Evolutionary conservation across 139 green algal genomes (phyloP), one percentile per base, ranked within the genome.

Genomic region (Chloropicon primus): DNA sequence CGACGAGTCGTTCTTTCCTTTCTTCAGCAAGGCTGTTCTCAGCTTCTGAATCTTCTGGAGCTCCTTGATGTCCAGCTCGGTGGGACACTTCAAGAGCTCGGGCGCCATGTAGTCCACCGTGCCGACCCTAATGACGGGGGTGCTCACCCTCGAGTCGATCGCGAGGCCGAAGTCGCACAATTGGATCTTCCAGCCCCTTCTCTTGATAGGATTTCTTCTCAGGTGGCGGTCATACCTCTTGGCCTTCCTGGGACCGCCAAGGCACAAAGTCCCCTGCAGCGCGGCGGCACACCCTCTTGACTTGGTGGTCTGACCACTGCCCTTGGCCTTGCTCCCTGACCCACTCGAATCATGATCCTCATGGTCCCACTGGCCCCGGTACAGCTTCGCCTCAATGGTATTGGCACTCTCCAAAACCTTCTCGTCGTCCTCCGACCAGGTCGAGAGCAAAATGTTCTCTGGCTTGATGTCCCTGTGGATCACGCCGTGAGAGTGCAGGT

Each of bases 371-470:
- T 62, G 41, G 10, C 41, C 41, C 17, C 41, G 41, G 41, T n/a
- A n/a, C 41, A 62, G 41, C 41, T 62, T 17, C 10, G 41, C 41
- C 41, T 62, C 41, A 17, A 62, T 17, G 41, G 41, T 62, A 17
- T 62, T 17, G 10, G 41, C 41, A 5, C 17, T 17, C 17, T 62
- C 41, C 10, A 17, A 5, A n/a, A n/a, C 10, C 41, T 17, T 62
- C 41, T 62, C 41, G 17, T 62, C 41, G 5, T 17, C 41, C 41
- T 5, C 41, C 41, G 41, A n/a, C 41, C 41, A 62, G 41, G 10
- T 62, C 10, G 87, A 88, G 3, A 96, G 84, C 80, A 96, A 92
- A 27, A 96, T 89, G 82, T 96, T 96, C 79, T 96, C 91, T 2
- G 91, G 92, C 85, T 90, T 90, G 76, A 90, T 89, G 76, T 90